These are phyloP conservation scores for Cucumis cinereus DNA, from an alignment of 306 rosid genomes.

Conservation along the genomic window DNA sequence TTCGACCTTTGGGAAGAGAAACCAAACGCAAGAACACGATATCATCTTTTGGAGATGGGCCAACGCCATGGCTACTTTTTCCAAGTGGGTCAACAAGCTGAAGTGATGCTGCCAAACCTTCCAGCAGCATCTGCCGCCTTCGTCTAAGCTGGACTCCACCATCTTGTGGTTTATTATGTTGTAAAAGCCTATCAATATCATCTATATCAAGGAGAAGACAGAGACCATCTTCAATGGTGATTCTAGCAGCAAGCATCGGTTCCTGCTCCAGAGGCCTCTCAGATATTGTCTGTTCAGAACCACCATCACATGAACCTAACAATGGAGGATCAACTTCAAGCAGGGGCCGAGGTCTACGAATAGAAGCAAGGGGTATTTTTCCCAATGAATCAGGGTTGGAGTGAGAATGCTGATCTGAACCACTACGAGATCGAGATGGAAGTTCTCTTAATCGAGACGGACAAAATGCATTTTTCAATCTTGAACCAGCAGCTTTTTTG, in stretches of 20 bases:
- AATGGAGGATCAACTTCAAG: constrained; percentile 87
- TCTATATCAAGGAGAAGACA: constrained; percentile 94
- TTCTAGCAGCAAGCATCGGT: constrained; percentile 94
- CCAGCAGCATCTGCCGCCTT: constrained; percentile 60
- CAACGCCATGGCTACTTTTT: constrained; percentile 45
- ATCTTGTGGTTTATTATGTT: constrained; percentile 75
- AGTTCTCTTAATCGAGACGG: constrained; percentile 77
- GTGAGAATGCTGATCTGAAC: constrained; percentile 82
- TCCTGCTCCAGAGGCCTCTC: constrained; percentile 96
- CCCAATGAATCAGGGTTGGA: constrained; percentile 95
- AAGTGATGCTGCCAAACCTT: constrained; percentile 72
- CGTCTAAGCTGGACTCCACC: constrained; percentile 54
- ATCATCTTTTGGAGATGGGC: constrained; percentile 74
- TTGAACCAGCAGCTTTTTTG: constrained; percentile 57
- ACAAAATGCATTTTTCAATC: constrained; percentile 72
- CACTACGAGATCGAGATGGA: constrained; percentile 66
- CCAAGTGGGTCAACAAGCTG: constrained; percentile 89
- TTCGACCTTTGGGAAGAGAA: constrained; percentile 85
- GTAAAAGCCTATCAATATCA: constrained; percentile 86
- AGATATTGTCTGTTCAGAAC: constrained; percentile 52
- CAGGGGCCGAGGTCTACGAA: constrained; percentile 98
- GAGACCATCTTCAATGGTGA: constrained; percentile 79
- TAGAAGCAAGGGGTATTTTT: constrained; percentile 88
- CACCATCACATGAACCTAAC: constrained; percentile 37
- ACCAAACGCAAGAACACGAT: constrained; percentile 66